Base-by-base conservation (phyloP, 2,329 filamentous ascomycete genomes). In the Paradendryphiella salina region DNA sequence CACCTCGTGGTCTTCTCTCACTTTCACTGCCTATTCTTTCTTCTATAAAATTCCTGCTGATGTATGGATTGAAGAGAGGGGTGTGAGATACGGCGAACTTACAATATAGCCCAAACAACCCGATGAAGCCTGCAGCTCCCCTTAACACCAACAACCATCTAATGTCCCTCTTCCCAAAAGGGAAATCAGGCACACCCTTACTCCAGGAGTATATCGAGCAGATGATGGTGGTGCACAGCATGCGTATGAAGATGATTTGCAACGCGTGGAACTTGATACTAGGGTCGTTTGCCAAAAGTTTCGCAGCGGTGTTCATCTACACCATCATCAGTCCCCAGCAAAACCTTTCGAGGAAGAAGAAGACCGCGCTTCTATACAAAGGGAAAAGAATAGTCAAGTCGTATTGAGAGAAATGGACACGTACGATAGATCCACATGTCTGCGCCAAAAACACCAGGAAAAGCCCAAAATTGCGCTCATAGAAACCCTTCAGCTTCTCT, bases 181-280 rank as follows among this genome's bases (percentile, higher is more conserved):
- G 64, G 17, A 64, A 67, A n/a, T 65, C 56, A 6, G 58, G 64
- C 5, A 61, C 56, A 10, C 79, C 77, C 37, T 77, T 82, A 63
- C 80, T 85, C 79, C 82, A 86, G 83, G 93, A 91, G 71, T 91
- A 95, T 3, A 79, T 51, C 38, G 80, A 81, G 51, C 86, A 86
- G 40, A 85, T 77, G 2, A 87, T 37, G 1, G 83, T 78, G 0
- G 91, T 95, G 52, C 91, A 80, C 47, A 77, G 77, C 84, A 94
- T 91, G 46, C 91, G 83, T 6, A 83, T 82, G 63, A 95, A 90
- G 11, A 96, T 81, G 56, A 95, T 85, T 73, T 81, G 63, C 35
- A 64, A 39, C n/a, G 63, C 63, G 29, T 67, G 64, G n/a, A 65
- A 65, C 14, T 62, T 61, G 9, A 57, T 62, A 21, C 60, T 56